Conservation (phyloP, 2,329 filamentous ascomycete species). For the Xylaria sp. region DNA sequence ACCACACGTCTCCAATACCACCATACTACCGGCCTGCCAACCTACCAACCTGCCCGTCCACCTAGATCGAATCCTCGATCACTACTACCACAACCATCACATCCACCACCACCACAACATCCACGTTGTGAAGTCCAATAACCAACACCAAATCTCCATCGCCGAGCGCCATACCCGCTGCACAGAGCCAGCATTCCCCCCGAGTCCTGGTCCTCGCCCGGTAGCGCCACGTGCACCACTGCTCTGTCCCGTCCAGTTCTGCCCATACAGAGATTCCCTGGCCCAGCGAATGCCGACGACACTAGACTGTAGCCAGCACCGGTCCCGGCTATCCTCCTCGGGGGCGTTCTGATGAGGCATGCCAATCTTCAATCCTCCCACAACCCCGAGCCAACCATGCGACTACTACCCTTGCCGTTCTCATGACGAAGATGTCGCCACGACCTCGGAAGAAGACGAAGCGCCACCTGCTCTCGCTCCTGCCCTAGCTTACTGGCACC, state of each 20-base stretch:
- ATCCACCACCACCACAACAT: slow-evolving; percentile 21
- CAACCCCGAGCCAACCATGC: slow-evolving; percentile 43
- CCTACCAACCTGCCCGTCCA: not conserved
- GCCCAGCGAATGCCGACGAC: slow-evolving; percentile 47
- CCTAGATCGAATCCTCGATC: slow-evolving; percentile 18
- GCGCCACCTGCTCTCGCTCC: slow-evolving; percentile 32
- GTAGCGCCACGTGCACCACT: slow-evolving; percentile 36
- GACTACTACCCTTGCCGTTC: slow-evolving; percentile 32
- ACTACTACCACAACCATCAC: slow-evolving; percentile 10
- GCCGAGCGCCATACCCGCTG: slow-evolving; percentile 28
- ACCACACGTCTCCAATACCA: slow-evolving; percentile 36
- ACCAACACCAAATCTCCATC: slow-evolving; percentile 15
- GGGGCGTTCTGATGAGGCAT: slow-evolving; percentile 50
- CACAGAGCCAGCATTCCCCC: slow-evolving; percentile 7
- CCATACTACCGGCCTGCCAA: slow-evolving; percentile 2
- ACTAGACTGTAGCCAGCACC: slow-evolving; percentile 46
- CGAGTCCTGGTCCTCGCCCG: slow-evolving; percentile 19
- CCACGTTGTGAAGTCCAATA: slow-evolving; percentile 16
- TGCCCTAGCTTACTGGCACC: slow-evolving; percentile 16
- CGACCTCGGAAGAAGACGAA: slow-evolving; percentile 30
- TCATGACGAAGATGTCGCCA: slow-evolving; percentile 33
- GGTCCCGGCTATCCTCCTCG: slow-evolving; percentile 46
- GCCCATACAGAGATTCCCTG: slow-evolving; percentile 25
- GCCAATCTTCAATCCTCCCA: slow-evolving; percentile 46
- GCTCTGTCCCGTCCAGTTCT: slow-evolving; percentile 19